Percentiles rank a stretch among this genome's conserved stretches.
Conservation (phyloP, 1,284 basidiomycete genomes). For the Ceratobasidium sp. region DNA sequence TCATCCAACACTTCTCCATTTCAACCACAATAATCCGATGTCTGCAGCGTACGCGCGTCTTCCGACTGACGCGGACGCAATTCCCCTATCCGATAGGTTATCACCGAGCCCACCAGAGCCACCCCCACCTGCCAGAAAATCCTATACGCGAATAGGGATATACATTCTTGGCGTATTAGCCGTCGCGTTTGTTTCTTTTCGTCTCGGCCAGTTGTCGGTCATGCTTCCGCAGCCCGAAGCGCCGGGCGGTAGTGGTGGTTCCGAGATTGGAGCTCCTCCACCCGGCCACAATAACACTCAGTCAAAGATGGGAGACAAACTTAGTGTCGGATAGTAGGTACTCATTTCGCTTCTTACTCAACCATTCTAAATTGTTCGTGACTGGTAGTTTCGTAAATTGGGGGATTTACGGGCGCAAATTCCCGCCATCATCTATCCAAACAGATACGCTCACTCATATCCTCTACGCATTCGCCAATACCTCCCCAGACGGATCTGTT, state of each 20-base stretch:
- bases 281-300: slow-evolving; percentile 9
- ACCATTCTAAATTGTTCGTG: background rate
- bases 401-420: slow-evolving; percentile 97
- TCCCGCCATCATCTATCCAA: slow-evolving; percentile 85
- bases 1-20: slow-evolving; percentile 4
- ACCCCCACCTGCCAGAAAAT: slow-evolving; percentile 9
- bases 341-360: no score
- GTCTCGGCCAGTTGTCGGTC: slow-evolving; percentile 36
- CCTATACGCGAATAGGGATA: slow-evolving; percentile 5
- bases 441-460: slow-evolving; percentile 86
- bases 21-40: background rate
- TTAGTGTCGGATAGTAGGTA: slow-evolving; percentile 43
- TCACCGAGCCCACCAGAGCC: slow-evolving; percentile 24
- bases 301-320: slow-evolving; percentile 34
- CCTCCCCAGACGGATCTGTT: slow-evolving; percentile 89
- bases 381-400: slow-evolving; percentile 55
- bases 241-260: slow-evolving; percentile 10
- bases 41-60: slow-evolving; percentile 37
- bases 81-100: slow-evolving; percentile 15
- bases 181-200: slow-evolving; percentile 37
- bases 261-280: background rate
- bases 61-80: slow-evolving; percentile 36
- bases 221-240: background rate
- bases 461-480: slow-evolving; percentile 91
- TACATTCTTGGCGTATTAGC: slow-evolving; percentile 31